These are phyloP conservation scores for Proliferodiscus dingleyae DNA, from an alignment of 2,329 filamentous ascomycete species.

Conservation along the genomic window DNA sequence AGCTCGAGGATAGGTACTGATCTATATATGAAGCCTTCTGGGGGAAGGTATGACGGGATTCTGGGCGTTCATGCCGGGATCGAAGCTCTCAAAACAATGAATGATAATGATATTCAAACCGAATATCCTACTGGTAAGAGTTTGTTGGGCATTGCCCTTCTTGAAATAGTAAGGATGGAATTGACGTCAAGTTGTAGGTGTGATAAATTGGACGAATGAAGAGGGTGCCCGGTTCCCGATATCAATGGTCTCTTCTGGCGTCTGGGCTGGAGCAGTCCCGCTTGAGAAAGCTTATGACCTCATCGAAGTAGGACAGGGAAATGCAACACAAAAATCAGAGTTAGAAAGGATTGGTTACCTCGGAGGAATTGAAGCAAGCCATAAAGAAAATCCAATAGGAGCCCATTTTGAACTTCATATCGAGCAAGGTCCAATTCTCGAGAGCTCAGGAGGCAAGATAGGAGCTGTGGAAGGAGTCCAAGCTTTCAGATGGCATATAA, in stretches of 20 bases:
- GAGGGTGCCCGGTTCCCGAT: slow-evolving; percentile 77
- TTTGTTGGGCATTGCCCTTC: slow-evolving; percentile 24
- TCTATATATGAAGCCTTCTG: slow-evolving; percentile 42
- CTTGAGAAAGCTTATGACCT: slow-evolving; percentile 57
- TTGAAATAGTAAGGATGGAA: not conserved
- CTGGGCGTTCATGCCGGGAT: slow-evolving; percentile 68
- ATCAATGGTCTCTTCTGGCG: slow-evolving; percentile 69
- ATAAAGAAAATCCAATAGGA: slow-evolving; percentile 59
- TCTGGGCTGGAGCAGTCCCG: slow-evolving; percentile 67
- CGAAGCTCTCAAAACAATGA: slow-evolving; percentile 64
- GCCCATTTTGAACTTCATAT: slow-evolving; percentile 84
- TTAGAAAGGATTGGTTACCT: slow-evolving; percentile 69
- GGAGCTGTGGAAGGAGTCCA: slow-evolving; percentile 70
- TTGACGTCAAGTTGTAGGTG: slow-evolving; percentile 33
- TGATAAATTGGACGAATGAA: slow-evolving; percentile 76
- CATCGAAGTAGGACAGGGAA: slow-evolving; percentile 55
- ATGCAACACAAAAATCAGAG: slow-evolving; percentile 61
- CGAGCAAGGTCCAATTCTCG: slow-evolving; percentile 74
- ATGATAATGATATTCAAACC: slow-evolving; percentile 64
- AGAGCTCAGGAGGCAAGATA: slow-evolving; percentile 57
- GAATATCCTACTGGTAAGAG: slow-evolving; percentile 51
- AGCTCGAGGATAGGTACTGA: slow-evolving; percentile 16
- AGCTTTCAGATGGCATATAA: slow-evolving; percentile 68
- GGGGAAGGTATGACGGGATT: slow-evolving; percentile 72
- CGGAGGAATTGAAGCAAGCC: slow-evolving; percentile 50